Evolutionary conservation across 768 basidiomycete species (phyloP), one percentile per base, ranked within the genome.

Genomic region (Trichaptum fuscoviolaceum): DNA sequence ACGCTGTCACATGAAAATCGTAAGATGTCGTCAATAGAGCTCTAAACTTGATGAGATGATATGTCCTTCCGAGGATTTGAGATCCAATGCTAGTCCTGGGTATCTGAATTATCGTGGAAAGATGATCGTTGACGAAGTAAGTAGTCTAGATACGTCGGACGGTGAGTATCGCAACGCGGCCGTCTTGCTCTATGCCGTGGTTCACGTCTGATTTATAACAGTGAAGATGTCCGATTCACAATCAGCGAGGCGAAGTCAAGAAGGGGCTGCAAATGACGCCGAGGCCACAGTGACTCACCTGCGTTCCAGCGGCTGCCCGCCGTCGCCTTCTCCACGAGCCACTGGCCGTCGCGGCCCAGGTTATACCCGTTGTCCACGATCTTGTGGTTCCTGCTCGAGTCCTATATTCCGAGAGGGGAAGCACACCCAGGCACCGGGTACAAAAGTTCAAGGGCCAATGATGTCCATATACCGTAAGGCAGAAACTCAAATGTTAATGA

Each of bases 321-420:
- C 17, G 84, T 70, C 10, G 93, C 93, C 8, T 79, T 84, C 58
- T 84, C 79, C 20, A 95, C 91, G 63, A 95, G 77, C 79, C 84
- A 87, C n/a, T n/a, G n/a, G n/a, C n/a, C n/a, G 77, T 95, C 89
- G 10, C 93, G 86, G 9, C 93, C 93, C 68, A 84, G 75, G 72
- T 95, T 93, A 73, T 94, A 95, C 0, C 93, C 93, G 68, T 95
- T 77, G 5, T 85, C 84, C 12, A 85, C 82, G 64, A 95, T 94
- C 73, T 81, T 87, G 73, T 95, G 93, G 66, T 87, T 79, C 70
- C 83, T 85, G 18, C 79, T 78, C 1, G 86, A 88, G 69, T 90
- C 81, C 83, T 78, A 3, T 12, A 52, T 52, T 52, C 20, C 42
- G 61, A 64, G 69, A 35, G 30, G 35, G 63, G 58, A 35, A 59